Evolutionary conservation across 108 stramenopile genomes (phyloP).

Genomic region (Skeletonema menzelii): DNA sequence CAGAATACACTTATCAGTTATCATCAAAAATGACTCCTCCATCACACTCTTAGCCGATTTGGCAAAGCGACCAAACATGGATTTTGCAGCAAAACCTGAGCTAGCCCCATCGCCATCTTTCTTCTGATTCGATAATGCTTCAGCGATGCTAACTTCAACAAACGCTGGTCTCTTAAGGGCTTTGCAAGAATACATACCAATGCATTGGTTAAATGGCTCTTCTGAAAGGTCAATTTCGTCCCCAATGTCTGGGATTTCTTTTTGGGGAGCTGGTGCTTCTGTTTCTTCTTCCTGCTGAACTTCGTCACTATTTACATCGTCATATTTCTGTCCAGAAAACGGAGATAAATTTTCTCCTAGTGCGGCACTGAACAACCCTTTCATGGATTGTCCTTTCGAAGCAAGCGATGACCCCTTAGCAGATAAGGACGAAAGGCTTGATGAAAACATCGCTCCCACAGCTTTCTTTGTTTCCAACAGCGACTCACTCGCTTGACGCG

Average conservation of each 20-base stretch:
- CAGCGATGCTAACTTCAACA: constrained; percentile 66
- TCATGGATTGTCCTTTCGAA: constrained; percentile 30
- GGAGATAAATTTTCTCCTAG: constrained; percentile 33
- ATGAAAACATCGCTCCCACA: constrained; percentile 37
- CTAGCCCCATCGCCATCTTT: constrained; percentile 33
- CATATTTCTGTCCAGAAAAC: constrained; percentile 16
- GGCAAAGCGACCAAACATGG: constrained; percentile 80
- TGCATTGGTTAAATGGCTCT: constrained; percentile 81
- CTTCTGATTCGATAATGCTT: constrained; percentile 27
- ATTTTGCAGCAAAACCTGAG: constrained; percentile 38
- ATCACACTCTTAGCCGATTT: constrained; percentile 81
- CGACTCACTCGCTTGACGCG: constrained; percentile 37
- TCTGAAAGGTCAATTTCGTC: constrained; percentile 86
- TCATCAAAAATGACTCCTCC: constrained; percentile 89
- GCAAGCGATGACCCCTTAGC: constrained; percentile 29
- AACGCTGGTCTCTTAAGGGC: constrained; percentile 81
- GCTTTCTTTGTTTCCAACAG: constrained; percentile 45
- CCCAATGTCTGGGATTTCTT: constrained; percentile 67
- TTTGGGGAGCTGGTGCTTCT: constrained; percentile 9
- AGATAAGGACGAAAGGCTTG: constrained; percentile 16
- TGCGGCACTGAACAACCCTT: constrained; percentile 23
- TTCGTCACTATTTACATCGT: constrained; percentile 4
- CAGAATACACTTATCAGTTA: constrained; percentile 82
- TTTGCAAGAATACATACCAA: constrained; percentile 86
- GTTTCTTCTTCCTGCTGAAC: constrained; percentile 13